A percentile compares a stretch with the other conserved stretches of the same genome.
These are phyloP conservation scores for Boletus insuetus DNA, from an alignment of 768 basidiomycete species.

Conservation along the genomic window DNA sequence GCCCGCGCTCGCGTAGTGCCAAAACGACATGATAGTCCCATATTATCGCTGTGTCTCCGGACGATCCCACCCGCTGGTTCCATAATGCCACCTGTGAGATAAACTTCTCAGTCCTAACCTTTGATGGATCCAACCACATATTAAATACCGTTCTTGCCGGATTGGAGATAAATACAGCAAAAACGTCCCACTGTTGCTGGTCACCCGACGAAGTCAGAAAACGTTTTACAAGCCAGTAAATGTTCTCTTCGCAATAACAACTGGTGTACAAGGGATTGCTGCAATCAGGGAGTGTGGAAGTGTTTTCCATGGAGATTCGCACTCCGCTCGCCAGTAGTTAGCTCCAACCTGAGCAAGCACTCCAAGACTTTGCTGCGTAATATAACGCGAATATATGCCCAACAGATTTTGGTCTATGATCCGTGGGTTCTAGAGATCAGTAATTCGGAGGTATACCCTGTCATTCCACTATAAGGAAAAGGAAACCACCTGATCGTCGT, in stretches of 20 bases:
- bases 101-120: constrained; percentile 1
- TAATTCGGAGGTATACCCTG: not conserved
- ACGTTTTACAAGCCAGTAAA: constrained; percentile 53
- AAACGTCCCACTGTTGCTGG: constrained; percentile 45
- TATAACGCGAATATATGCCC: not conserved
- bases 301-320: constrained; percentile 14
- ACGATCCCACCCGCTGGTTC: constrained; percentile 48
- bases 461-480: constrained; percentile 32
- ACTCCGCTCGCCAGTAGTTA: constrained; percentile 17
- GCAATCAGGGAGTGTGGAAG: constrained; percentile 23
- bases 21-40: constrained; percentile 81
- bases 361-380: not conserved
- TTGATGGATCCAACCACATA: too few relatives aligned
- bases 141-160: constrained; percentile 48
- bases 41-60: constrained; percentile 42
- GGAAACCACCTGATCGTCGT: not conserved
- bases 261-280: constrained; percentile 47
- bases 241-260: constrained; percentile 73
- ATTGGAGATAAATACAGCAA: constrained; percentile 67
- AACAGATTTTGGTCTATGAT: not conserved
- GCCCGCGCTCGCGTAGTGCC: constrained; percentile 40
- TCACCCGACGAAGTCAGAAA: constrained; percentile 36
- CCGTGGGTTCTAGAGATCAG: not conserved
- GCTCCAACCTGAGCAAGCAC: too few relatives aligned
- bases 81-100: constrained; percentile 57